phyloP scores from a whole-genome alignment of 75 land plant genomes.

The Cupressus sempervirens region DNA sequence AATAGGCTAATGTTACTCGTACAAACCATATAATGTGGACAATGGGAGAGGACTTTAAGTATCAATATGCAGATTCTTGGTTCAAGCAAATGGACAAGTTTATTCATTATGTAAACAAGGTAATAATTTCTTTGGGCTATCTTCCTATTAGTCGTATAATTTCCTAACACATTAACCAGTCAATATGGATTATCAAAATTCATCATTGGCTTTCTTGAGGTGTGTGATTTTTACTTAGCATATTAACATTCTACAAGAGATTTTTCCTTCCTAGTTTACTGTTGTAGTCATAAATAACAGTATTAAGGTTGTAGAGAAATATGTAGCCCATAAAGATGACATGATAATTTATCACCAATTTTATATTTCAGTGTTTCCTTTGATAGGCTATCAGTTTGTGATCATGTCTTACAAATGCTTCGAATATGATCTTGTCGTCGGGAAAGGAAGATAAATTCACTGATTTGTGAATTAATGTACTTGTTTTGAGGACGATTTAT shows the following conservation, averaged over 20 bases:
- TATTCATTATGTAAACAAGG: slow-evolving; percentile 89
- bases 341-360: neutral
- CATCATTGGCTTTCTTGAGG: neutral
- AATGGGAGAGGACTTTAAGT: slow-evolving; percentile 93
- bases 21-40: slow-evolving; percentile 95
- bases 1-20: slow-evolving; percentile 74
- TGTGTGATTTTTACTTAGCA: neutral
- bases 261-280: neutral
- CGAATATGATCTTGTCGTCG: too few relatives aligned
- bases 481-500: too few relatives aligned
- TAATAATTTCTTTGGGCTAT: slow-evolving; percentile 11
- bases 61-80: slow-evolving; percentile 92
- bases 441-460: too few relatives aligned
- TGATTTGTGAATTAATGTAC: too few relatives aligned
- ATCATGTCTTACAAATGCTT: too few relatives aligned
- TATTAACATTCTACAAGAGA: neutral
- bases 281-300: neutral
- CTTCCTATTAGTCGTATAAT: neutral
- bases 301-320: neutral
- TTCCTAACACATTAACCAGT: neutral
- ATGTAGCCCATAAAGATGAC: neutral
- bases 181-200: neutral
- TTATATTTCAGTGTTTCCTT: too few relatives aligned
- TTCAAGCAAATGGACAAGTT: slow-evolving; percentile 89
- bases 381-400: too few relatives aligned